phyloP scores from a whole-genome alignment of 257 asterid genomes.

The Ballota nigra region DNA sequence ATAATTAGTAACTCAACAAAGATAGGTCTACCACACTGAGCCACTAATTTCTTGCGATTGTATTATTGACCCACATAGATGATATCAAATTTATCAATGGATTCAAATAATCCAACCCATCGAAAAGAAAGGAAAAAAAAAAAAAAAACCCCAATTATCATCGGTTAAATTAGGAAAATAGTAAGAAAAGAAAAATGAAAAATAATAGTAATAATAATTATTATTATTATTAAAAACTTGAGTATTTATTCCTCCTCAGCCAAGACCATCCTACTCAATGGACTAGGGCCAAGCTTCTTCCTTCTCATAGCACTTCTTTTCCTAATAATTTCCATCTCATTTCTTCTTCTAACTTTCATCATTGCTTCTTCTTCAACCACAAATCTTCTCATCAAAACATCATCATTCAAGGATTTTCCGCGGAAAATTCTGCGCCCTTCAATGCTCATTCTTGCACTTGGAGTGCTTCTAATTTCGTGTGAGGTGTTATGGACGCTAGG shows the following conservation, averaged over 20 bases:
- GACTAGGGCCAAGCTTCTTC: conserved; percentile 81
- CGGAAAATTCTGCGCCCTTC: conserved; percentile 75
- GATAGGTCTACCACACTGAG: not conserved
- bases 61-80: not conserved
- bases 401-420: conserved; percentile 78
- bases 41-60: not conserved
- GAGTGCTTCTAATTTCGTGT: conserved; percentile 44
- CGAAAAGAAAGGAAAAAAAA: not conserved
- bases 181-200: not conserved
- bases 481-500: conserved; percentile 18
- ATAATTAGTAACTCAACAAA: not conserved
- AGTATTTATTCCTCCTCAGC: conserved; percentile 37
- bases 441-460: conserved; percentile 65
- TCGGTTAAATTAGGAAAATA: not conserved
- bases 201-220: not conserved
- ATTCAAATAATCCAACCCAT: not conserved
- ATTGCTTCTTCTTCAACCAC: conserved; percentile 85
- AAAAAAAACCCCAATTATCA: not conserved
- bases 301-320: conserved; percentile 64
- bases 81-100: not conserved
- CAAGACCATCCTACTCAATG: conserved; percentile 75
- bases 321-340: conserved; percentile 80
- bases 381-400: conserved; percentile 83
- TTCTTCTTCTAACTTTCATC: conserved; percentile 75
- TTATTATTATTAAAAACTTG: not conserved